Evolutionary conservation across 2,329 filamentous ascomycete genomes (phyloP).

Genomic region (Diaporthe sp.): DNA sequence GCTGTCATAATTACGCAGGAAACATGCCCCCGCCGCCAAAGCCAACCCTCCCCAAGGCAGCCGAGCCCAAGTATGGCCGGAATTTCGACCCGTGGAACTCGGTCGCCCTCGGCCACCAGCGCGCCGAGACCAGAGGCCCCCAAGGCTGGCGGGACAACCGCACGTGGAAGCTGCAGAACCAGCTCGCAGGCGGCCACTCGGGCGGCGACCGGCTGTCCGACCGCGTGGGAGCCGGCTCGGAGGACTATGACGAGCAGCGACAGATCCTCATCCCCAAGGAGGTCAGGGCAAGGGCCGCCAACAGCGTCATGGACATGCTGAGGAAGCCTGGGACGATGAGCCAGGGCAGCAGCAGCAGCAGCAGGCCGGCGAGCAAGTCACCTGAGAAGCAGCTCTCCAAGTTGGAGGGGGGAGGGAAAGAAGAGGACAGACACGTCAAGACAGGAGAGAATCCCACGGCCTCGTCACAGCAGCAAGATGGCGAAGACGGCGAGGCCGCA

Average conservation of each 20-base stretch:
- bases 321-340: slow-evolving; percentile 60
- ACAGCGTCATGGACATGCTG: slow-evolving; percentile 69
- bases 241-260: slow-evolving; percentile 63
- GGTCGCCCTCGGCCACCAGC: slow-evolving; percentile 83
- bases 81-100: slow-evolving; percentile 80
- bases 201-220: slow-evolving; percentile 74
- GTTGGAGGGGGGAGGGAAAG: background rate
- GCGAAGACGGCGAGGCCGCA: slow-evolving; percentile 51
- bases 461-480: slow-evolving; percentile 44
- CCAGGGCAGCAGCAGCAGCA: background rate
- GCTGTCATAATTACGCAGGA: background rate
- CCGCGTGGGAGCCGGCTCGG: slow-evolving; percentile 74
- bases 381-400: background rate
- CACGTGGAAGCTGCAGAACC: slow-evolving; percentile 76
- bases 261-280: slow-evolving; percentile 60
- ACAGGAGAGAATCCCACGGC: slow-evolving; percentile 45
- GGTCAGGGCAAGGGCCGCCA: slow-evolving; percentile 53
- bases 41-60: slow-evolving; percentile 49
- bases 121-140: slow-evolving; percentile 76
- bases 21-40: slow-evolving; percentile 38
- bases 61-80: slow-evolving; percentile 57
- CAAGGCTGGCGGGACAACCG: slow-evolving; percentile 80
- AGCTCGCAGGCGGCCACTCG: slow-evolving; percentile 72
- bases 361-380: background rate
- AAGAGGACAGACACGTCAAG: background rate